A percentile compares a stretch with the other conserved stretches of the same genome.
Conservation (phyloP, 495 filamentous ascomycete genomes). For the Bryoglossum gracile region DNA sequence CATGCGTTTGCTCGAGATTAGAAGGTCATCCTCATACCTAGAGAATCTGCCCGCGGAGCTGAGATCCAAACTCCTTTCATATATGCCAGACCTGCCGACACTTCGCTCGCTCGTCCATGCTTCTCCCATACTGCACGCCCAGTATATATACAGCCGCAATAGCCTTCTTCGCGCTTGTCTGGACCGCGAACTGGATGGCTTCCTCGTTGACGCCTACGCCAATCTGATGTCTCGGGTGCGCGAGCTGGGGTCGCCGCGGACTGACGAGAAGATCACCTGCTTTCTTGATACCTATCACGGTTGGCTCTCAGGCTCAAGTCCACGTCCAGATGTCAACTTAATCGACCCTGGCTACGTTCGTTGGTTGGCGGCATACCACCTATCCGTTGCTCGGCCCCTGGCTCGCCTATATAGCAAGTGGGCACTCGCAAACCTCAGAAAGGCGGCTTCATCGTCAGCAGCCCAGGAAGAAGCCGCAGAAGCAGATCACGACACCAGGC, state of each 20-base stretch:
- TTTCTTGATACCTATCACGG: not conserved
- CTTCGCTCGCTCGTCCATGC: not conserved
- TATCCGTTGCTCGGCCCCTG: conserved; percentile 1
- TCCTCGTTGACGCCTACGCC: not conserved
- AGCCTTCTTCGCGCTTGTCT: not conserved
- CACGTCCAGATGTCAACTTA: not conserved
- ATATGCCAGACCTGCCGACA: not conserved
- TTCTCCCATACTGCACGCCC: conserved; percentile 1
- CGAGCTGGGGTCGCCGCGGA: not conserved
- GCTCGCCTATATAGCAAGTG: not conserved
- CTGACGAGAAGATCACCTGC: not conserved
- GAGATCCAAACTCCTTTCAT: not conserved
- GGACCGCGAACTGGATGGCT: not conserved
- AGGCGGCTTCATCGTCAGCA: not conserved
- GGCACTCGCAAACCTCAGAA: not conserved
- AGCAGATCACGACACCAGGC: not conserved
- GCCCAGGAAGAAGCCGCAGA: not conserved
- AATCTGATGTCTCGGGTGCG: conserved; percentile 1
- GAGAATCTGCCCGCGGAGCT: conserved; percentile 1
- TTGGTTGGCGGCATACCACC: not conserved
- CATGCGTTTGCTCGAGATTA: not conserved
- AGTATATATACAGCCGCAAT: not conserved
- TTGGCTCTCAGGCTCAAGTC: conserved; percentile 1
- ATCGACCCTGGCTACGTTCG: not conserved
- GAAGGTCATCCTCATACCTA: not conserved